Base-by-base conservation (phyloP, 2,329 filamentous ascomycete genomes). In the Fusarium tjaetaba region DNA sequence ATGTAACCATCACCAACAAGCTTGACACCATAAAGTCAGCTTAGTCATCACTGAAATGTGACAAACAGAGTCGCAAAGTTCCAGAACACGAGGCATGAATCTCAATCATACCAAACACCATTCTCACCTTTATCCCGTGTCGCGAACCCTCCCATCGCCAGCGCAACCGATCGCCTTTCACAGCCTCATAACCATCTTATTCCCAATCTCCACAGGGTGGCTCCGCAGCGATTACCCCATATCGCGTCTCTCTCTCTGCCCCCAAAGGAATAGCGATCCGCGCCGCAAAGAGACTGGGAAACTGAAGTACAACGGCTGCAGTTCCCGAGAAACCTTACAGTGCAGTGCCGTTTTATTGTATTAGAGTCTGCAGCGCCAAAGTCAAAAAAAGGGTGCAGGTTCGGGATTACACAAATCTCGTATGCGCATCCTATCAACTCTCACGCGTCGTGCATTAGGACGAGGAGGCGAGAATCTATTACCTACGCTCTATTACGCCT, bases 141-240 rank as follows among this genome's bases (percentile, higher is more conserved):
- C 51, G 26, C 60, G 38, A 28, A n/a, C 52, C 22, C 30, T 30
- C 30, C 41, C 49, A 48, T 53, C 38, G 30, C 46, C 52, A 66
- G 58, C 64, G 42, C 58, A 63, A 38, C 32, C 30, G n/a, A 53
- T 26, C 30, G 39, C 15, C 24, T 15, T 15, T 20, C 39, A 36
- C 46, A 30, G 30, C 46, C 53, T 67, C 45, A 53, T 41, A 32
- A 18, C 53, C 66, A 56, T 55, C 56, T 64, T 63, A 63, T 73
- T 61, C 28, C 68, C 53, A 61, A 57, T 22, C 69, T 73, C 70
- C 70, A 73, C 70, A 70, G 43, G 48, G 41, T 39, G 36, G 51
- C 70, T 74, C 71, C 71, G 71, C 71, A 71, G 49, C 66, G 70
- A 64, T 52, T 52, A 63, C 58, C 71, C 65, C 70, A 71, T 70